Conservation (phyloP, 2,329 filamentous ascomycete species). For the Coniochaeta hoffmannii region DNA sequence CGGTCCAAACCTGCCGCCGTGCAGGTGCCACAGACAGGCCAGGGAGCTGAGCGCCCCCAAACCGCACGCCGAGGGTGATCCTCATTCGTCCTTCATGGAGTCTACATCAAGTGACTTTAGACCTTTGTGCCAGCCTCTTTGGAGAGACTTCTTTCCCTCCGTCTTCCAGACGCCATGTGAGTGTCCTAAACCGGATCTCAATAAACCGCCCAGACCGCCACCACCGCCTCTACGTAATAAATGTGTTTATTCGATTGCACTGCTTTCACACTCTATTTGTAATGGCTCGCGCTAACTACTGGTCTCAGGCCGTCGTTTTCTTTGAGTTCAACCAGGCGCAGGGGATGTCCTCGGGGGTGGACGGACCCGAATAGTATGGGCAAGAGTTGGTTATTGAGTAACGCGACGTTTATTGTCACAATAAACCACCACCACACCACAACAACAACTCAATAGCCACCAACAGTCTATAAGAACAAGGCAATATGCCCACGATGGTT, state of each 20-base stretch:
- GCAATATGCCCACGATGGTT: background rate
- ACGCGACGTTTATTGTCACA: background rate
- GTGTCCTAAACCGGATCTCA: background rate
- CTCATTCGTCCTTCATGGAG: background rate
- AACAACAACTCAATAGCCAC: background rate
- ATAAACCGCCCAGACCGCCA: background rate
- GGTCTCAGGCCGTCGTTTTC: background rate
- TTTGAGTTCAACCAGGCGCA: background rate
- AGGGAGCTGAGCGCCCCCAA: background rate
- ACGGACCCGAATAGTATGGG: background rate
- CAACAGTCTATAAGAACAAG: background rate
- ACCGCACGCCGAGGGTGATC: background rate
- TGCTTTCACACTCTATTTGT: background rate
- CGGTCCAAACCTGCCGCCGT: background rate
- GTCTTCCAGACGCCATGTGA: background rate
- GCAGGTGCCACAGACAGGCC: background rate
- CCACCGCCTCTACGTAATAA: background rate
- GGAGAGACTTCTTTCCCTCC: background rate
- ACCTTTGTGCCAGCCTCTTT: background rate
- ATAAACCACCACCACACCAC: background rate
- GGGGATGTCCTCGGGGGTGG: background rate
- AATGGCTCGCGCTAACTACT: background rate
- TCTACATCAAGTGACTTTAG: background rate
- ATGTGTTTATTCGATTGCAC: background rate
- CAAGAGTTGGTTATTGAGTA: background rate